These are phyloP conservation scores for Tilletia walkeri DNA, from an alignment of 1,284 basidiomycete genomes.

Conservation along the genomic window DNA sequence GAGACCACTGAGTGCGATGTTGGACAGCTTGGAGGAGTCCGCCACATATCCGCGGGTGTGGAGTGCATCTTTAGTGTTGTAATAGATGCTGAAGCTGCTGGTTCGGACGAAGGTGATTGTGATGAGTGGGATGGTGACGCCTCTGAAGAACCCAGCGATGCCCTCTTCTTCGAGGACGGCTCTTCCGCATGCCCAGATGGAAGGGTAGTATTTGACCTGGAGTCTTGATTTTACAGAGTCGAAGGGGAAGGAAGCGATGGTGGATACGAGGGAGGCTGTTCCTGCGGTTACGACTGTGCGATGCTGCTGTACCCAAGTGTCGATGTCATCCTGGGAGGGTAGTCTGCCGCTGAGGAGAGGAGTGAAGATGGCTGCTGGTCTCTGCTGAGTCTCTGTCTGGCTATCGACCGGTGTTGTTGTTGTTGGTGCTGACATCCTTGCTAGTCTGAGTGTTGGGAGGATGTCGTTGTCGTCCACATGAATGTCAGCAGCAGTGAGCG, in stretches of 20 bases:
- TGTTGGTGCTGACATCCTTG: neutral
- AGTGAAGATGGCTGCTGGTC: neutral
- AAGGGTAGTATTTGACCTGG: constrained; percentile 53
- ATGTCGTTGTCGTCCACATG: too few relatives aligned
- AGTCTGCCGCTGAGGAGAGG: neutral
- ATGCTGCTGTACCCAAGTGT: constrained; percentile 24
- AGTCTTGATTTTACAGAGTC: constrained; percentile 51
- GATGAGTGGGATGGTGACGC: constrained; percentile 79
- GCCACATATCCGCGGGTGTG: constrained; percentile 52
- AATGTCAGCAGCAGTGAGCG: neutral
- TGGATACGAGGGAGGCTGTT: constrained; percentile 52
- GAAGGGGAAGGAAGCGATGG: constrained; percentile 52
- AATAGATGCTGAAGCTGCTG: constrained; percentile 92
- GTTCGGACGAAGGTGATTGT: constrained; percentile 94
- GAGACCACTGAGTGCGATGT: constrained; percentile 44
- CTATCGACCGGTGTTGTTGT: neutral
- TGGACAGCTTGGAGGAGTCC: constrained; percentile 26
- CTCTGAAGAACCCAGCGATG: constrained; percentile 83
- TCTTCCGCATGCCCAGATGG: constrained; percentile 48
- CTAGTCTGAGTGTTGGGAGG: too few relatives aligned
- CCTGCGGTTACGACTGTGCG: constrained; percentile 52
- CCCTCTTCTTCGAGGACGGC: constrained; percentile 79
- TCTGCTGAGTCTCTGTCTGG: neutral
- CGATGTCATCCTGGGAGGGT: neutral
- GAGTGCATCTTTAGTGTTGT: constrained; percentile 77